phyloP scores from a whole-genome alignment of 192 early-diverging fungal genomes.

The Rhizoclosmatium sp. region DNA sequence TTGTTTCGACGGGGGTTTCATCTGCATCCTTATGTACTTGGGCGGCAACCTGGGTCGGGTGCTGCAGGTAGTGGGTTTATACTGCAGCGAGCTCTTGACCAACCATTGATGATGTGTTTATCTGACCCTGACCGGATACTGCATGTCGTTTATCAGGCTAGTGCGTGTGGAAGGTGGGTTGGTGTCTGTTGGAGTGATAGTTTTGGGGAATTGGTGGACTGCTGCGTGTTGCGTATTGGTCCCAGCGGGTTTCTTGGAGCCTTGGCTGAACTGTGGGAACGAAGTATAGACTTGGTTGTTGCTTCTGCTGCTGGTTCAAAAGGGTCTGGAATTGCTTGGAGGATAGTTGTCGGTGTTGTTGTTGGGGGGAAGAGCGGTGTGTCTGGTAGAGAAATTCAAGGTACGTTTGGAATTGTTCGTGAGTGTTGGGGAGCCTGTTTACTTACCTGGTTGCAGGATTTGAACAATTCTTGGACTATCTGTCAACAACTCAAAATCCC shows the following conservation, averaged over 20 bases:
- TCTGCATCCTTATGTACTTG: slow-evolving; percentile 16
- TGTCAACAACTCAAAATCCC: not conserved
- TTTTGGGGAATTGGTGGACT: slow-evolving; percentile 28
- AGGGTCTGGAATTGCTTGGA: slow-evolving; percentile 8
- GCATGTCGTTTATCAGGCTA: slow-evolving; percentile 10
- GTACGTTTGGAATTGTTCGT: slow-evolving; percentile 6
- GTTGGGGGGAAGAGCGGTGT: not conserved
- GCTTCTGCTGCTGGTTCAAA: not conserved
- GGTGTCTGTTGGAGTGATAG: slow-evolving; percentile 32
- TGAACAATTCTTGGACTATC: slow-evolving; percentile 20
- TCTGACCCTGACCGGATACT: slow-evolving; percentile 29
- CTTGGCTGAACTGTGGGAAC: slow-evolving; percentile 32
- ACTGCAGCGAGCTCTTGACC: slow-evolving; percentile 14
- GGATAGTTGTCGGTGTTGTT: slow-evolving; percentile 13
- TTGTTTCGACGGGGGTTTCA: slow-evolving; percentile 5
- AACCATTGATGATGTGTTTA: not conserved
- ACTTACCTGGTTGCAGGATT: slow-evolving; percentile 4
- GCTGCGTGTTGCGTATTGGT: not conserved
- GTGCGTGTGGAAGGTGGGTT: not conserved
- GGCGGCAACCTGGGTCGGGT: not conserved
- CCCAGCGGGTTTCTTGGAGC: not conserved
- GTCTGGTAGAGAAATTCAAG: not conserved
- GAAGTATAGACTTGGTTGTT: not conserved
- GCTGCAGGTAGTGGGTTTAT: slow-evolving; percentile 8
- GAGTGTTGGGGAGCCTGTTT: not conserved